Evolutionary conservation across 768 basidiomycete species (phyloP), one percentile per base, ranked within the genome.

Genomic region (Suillus spraguei): DNA sequence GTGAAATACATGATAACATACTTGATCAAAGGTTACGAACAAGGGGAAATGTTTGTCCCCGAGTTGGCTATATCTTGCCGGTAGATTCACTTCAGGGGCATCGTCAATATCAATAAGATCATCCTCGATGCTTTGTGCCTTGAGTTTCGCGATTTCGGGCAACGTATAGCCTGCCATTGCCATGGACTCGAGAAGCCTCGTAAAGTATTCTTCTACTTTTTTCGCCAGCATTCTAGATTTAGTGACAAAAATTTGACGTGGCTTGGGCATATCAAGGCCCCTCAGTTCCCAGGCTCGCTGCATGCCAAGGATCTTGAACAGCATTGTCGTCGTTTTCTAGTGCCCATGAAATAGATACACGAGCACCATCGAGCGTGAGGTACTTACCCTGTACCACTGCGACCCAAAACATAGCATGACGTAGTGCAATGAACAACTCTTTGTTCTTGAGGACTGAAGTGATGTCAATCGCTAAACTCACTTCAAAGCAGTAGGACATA

Each of bases 301-400:
- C 6, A 90, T 84, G 2, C 83, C 81, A 3, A 91, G 78, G 82
- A 92, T 91, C 71, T 89, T 91, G 79, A 87, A 89, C 2, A 92
- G 76, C 82, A 92, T 90, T 0, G 89, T 87, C 0, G 90, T 91
- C 0, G 88, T 91, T 80, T 91, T 1, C 90, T 90, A 46, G 20
- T 24, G 63, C 17, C 24, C 16, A 17, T 7, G 14, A 5, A 17
- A 14, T 2, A 32, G 20, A 58, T 6, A 35, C 4, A 17, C 24
- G 53, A 39, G 50, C 8, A 22, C 16, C 46, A 13, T 55, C 22
- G 6, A 38, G 4, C 33, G 3, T 0, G 33, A 52, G 17, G 61
- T 80, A 14, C 59, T 16, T 66, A 89, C 90, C 90, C 90, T 0
- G 90, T 91, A 3, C 90, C 90, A 66, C 89, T 90, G 33, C 90